Evolutionary conservation across 306 rosid genomes (phyloP), one percentile per base, ranked within the genome.

Genomic region (Oemleria cerasiformis): DNA sequence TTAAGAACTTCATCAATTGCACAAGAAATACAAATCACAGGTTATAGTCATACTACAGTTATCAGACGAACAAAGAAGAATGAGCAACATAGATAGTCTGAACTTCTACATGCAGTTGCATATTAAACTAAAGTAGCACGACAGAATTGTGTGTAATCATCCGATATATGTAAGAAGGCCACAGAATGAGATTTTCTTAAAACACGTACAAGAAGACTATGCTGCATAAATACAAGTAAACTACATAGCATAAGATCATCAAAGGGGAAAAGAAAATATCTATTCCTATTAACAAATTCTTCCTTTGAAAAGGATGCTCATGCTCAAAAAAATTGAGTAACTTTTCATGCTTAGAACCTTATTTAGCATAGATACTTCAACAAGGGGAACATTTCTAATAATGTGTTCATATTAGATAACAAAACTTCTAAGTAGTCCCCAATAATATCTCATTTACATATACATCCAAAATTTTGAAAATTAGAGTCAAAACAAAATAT

Each of bases 41-140:
- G 10, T 51, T 40, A 47, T n/a, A 30, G 39, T n/a, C 20, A 19
- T 30, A 25, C 20, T 48, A 19, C 48, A 70, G 19, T 17, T 20
- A 67, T 20, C 68, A 75, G 65, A 64, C 13, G 21, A 65, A 12
- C 21, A 14, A 19, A 68, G 73, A 23, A 67, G 47, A 67, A 50
- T 21, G 25, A 7, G 17, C 5, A 49, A 16, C 40, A 25, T 8
- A 14, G 14, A 36, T 36, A 11, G 6, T 9, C 20, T 34, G 48
- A 36, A 34, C 45, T 20, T 69, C 39, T 13, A 53, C 39, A 54
- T 45, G 51, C 51, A 69, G 19, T 39, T 19, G 51, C 50, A 17
- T 4, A 6, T n/a, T 34, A 30, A 45, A 19, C 4, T 30, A 21
- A 68, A n/a, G n/a, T 11, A 38, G 42, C 21, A 5, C 0, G 59